Evolutionary conservation across 805 yeast species (phyloP).

Genomic region (Spathaspora girioi): DNA sequence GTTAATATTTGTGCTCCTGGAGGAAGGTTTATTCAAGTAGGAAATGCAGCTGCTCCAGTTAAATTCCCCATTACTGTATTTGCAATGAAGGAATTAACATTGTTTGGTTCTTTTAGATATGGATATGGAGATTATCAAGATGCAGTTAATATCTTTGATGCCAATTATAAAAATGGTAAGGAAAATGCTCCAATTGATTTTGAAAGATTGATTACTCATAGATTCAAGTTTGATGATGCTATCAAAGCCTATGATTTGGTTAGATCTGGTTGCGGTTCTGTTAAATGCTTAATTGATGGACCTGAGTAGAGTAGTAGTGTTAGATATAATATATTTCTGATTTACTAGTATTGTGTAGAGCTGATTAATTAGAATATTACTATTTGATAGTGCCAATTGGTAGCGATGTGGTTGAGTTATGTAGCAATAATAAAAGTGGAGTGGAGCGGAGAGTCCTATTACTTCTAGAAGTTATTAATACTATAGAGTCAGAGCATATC

Average conservation of each 20-base stretch:
- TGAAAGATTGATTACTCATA: constrained; percentile 70
- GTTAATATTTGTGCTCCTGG: constrained; percentile 58
- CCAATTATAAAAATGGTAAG: constrained; percentile 44
- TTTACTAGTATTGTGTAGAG: too few relatives aligned
- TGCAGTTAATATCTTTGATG: constrained; percentile 62
- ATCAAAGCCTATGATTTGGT: constrained; percentile 70
- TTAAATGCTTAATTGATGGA: constrained; percentile 80
- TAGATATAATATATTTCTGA: too few relatives aligned
- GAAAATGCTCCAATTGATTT: constrained; percentile 52
- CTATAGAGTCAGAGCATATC: not conserved
- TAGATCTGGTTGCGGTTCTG: constrained; percentile 60
- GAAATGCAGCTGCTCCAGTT: constrained; percentile 70
- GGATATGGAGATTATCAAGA: constrained; percentile 71
- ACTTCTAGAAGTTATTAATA: too few relatives aligned
- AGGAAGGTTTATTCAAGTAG: constrained; percentile 79
- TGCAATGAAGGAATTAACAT: constrained; percentile 61
- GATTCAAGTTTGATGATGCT: constrained; percentile 69
- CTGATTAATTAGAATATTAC: too few relatives aligned
- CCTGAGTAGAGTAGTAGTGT: constrained; percentile 40
- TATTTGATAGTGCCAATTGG: not conserved
- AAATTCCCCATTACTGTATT: constrained; percentile 72
- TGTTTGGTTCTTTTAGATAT: constrained; percentile 80
- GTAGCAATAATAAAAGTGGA: too few relatives aligned
- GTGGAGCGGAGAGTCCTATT: not conserved
- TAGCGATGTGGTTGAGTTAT: not conserved